phyloP scores from a whole-genome alignment of 2,329 filamentous ascomycete genomes.

The Alternaria solani region DNA sequence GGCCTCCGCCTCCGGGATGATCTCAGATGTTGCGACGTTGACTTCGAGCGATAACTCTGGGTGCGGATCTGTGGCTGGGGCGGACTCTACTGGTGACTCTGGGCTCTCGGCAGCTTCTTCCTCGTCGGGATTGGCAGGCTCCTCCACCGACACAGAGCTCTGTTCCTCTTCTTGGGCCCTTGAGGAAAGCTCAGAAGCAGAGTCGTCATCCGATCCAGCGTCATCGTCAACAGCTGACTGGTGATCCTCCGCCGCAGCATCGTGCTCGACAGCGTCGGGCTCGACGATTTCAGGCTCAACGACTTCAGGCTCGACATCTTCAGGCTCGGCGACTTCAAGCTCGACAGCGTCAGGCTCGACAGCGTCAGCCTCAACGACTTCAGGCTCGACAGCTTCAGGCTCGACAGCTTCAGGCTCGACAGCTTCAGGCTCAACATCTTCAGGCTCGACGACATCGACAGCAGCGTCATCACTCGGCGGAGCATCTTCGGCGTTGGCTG shows the following conservation, averaged over 20 bases:
- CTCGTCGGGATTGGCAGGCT: not conserved
- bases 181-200: constrained; percentile 7
- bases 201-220: not conserved
- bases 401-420: no score
- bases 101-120: not conserved
- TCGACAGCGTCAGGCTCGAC: no score
- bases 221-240: not conserved
- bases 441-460: constrained; percentile 3
- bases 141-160: constrained; percentile 1
- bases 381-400: no score
- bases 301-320: no score
- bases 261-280: not conserved
- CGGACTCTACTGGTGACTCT: constrained; percentile 7
- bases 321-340: no score
- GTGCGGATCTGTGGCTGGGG: not conserved
- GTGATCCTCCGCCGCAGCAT: constrained; percentile 2
- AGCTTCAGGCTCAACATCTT: no score
- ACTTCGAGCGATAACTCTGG: constrained; percentile 5
- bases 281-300: no score
- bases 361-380: no score
- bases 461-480: not conserved
- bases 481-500: constrained; percentile 1
- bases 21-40: constrained; percentile 6
- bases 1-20: constrained; percentile 1
- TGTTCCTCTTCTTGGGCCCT: constrained; percentile 1